Conservation (phyloP, 306 rosid genomes). For the Cicer chorassanicum region DNA sequence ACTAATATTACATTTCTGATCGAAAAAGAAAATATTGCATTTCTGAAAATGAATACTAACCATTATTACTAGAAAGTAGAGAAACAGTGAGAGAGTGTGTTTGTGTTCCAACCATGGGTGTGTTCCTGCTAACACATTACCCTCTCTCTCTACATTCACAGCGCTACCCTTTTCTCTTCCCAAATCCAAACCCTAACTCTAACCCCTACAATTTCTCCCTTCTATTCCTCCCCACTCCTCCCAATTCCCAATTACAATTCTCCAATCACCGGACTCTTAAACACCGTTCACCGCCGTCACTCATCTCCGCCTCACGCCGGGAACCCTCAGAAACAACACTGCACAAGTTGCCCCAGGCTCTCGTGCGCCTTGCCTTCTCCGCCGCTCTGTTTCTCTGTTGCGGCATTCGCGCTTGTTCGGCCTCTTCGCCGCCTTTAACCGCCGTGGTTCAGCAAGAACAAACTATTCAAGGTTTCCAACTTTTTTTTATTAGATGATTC, state of each 20-base stretch:
- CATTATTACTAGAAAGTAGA: no score
- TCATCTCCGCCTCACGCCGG: neutral
- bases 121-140: constrained; percentile 23
- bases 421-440: constrained; percentile 48
- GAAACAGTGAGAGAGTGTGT: no score
- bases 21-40: no score
- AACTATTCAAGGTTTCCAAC: constrained; percentile 56
- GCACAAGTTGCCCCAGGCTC: constrained; percentile 37
- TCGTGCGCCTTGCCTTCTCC: constrained; percentile 56
- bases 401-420: constrained; percentile 57
- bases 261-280: constrained; percentile 11
- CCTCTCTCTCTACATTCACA: constrained; percentile 27
- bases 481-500: neutral
- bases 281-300: neutral
- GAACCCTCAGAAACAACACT: constrained; percentile 3
- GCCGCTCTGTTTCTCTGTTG: constrained; percentile 59
- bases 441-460: constrained; percentile 50
- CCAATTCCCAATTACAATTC: constrained; percentile 24
- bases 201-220: neutral
- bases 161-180: constrained; percentile 2
- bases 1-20: no score
- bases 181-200: constrained; percentile 33
- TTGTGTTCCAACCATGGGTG: constrained; percentile 18
- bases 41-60: no score
- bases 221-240: constrained; percentile 7